phyloP scores from a whole-genome alignment of 352 stramenopile genomes.

The Phytophthora tubulina region DNA sequence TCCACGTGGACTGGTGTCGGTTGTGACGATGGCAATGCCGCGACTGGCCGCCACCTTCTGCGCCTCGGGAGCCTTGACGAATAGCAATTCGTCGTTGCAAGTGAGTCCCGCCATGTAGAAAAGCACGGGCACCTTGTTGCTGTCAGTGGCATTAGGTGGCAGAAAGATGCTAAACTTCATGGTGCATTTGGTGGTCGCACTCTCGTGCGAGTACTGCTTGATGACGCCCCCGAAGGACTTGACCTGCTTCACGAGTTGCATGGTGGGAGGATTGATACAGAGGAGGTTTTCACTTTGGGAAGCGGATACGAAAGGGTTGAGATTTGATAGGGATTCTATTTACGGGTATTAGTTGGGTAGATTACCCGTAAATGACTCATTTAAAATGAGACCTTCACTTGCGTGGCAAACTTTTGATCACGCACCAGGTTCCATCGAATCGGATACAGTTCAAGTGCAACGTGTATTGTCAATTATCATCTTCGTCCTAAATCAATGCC shows the following conservation, averaged over 20 bases:
- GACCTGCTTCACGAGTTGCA: constrained; percentile 83
- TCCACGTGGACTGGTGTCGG: constrained; percentile 96
- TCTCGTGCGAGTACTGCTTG: constrained; percentile 90
- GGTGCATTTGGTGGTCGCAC: constrained; percentile 75
- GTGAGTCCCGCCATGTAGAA: constrained; percentile 98
- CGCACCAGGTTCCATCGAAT: too few species aligned
- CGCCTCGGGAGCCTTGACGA: constrained; percentile 94
- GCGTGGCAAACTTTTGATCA: too few species aligned
- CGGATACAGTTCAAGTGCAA: neutral
- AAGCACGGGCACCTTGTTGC: constrained; percentile 85
- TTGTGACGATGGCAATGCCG: constrained; percentile 95
- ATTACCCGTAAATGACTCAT: neutral
- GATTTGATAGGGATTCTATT: constrained; percentile 4
- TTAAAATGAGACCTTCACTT: too few species aligned
- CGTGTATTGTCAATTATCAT: constrained; percentile 3
- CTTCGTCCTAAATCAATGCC: constrained; percentile 56
- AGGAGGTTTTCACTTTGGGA: neutral
- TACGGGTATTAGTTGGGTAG: neutral
- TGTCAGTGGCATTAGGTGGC: constrained; percentile 68
- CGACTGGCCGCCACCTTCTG: constrained; percentile 91
- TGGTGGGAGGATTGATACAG: constrained; percentile 15
- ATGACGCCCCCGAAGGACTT: constrained; percentile 82
- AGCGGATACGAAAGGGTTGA: constrained; percentile 3
- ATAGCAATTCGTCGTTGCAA: constrained; percentile 96
- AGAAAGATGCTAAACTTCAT: constrained; percentile 95